Base-by-base conservation (phyloP, 2,329 filamentous ascomycete genomes). In the Penicillium rolfsii region DNA sequence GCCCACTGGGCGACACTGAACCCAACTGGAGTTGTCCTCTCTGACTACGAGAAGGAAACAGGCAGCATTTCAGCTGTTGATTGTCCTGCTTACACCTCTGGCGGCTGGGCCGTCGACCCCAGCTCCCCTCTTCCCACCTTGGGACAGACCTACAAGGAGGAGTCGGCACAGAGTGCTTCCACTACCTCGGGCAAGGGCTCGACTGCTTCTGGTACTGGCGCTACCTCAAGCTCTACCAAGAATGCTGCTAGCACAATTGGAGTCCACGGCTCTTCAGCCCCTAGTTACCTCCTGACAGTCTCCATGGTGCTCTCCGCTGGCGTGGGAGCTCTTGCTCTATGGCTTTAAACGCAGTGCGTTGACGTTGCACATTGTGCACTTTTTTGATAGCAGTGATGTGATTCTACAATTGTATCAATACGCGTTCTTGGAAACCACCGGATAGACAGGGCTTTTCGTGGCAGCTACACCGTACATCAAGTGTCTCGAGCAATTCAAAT, bases 91-190 rank as follows among this genome's bases (percentile, higher is more conserved):
- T 88, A 86, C 30, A 94, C 90, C 0, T 71, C 82, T 1, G 85
- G 83, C 28, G 85, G 86, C 35, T 97, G 92, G 92, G 81, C 87
- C 22, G 86, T 96, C 3, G 79, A 91, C 67, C 88, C 90, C 16
- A 86, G 87, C 64, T 86, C 89, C 3, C 76, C 84, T 12, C 82
- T 96, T 26, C 92, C 93, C 0, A 87, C 85, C 2, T 67, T 95
- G 7, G 90, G 88, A 14, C 82, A 87, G 68, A 81, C 78, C 4
- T 68, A 69, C 52, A 67, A 59, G 40, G 58, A 56, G 56, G 38
- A 41, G 6, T 4, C 41, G 12, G 48, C 41, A 16, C 57, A 58
- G 5, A 58, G 56, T 36, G 16, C 59, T 45, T 52, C 58, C 46
- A 48, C 30, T 9, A 57, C 55, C 2, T 52, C 60, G 46, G 43